Evolutionary conservation across 805 yeast genomes (phyloP).

Genomic region (Wickerhamiella occidentalis): DNA sequence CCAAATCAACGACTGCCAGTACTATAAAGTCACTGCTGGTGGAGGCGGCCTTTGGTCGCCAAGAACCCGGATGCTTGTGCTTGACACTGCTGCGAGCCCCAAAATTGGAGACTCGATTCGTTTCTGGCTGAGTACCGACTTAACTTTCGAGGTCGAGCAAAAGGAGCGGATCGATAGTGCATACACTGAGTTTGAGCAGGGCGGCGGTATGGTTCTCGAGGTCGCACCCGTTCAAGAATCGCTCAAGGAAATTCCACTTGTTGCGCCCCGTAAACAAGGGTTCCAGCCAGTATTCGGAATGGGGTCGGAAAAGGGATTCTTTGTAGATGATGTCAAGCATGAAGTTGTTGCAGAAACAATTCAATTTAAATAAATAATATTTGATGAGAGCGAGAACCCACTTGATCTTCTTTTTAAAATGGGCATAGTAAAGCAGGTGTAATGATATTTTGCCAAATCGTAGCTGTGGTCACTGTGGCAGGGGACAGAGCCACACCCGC

Average conservation of each 20-base stretch:
- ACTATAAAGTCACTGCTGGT: slow-evolving; percentile 52
- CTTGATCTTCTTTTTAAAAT: not conserved
- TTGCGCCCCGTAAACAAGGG: slow-evolving; percentile 16
- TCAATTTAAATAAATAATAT: not conserved
- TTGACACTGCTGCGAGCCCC: slow-evolving; percentile 45
- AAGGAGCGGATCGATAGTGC: slow-evolving; percentile 15
- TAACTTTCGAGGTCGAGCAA: slow-evolving; percentile 7
- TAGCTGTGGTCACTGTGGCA: not conserved
- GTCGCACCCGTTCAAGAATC: slow-evolving; percentile 23
- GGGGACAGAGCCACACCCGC: slow-evolving; percentile 6
- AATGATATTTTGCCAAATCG: not conserved
- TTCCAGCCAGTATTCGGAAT: slow-evolving; percentile 24
- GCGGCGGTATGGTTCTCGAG: slow-evolving; percentile 19
- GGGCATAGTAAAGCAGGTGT: not conserved
- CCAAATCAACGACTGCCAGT: slow-evolving; percentile 21
- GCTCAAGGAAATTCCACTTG: slow-evolving; percentile 15
- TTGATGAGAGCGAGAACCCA: not conserved
- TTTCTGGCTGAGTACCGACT: slow-evolving; percentile 26
- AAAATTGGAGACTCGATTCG: slow-evolving; percentile 36
- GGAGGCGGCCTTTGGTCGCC: slow-evolving; percentile 75
- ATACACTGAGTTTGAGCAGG: slow-evolving; percentile 7
- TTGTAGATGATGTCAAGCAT: slow-evolving; percentile 24
- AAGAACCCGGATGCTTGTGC: slow-evolving; percentile 50
- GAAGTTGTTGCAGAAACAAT: slow-evolving; percentile 23
- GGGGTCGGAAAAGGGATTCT: slow-evolving; percentile 26